A percentile compares a stretch with the other conserved stretches of the same genome.
Conservation (phyloP, 176 grass and related monocot genomes). For the Musa troglodytarum region DNA sequence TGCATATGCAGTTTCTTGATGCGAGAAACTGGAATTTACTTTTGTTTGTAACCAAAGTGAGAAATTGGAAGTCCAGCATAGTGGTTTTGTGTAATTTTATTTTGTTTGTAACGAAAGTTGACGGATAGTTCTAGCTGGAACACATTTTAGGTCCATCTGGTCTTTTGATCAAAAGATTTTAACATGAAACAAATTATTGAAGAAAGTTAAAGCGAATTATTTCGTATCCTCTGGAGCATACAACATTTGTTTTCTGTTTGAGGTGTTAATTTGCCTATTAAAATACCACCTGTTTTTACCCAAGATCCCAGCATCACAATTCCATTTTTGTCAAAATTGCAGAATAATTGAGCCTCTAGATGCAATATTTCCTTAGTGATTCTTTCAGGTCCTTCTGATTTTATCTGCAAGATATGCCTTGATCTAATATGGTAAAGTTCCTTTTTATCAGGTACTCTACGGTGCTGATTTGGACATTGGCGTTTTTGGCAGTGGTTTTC, state of each 20-base stretch:
- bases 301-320: not conserved
- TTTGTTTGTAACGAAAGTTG: too few relatives aligned
- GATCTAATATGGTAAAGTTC: slow-evolving; percentile 2
- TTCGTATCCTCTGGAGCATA: too few relatives aligned
- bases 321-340: not conserved
- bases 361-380: not conserved
- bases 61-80: too few relatives aligned
- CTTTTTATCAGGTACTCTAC: slow-evolving; percentile 53
- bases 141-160: too few relatives aligned
- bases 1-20: too few relatives aligned
- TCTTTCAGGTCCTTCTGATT: not conserved
- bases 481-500: slow-evolving; percentile 76
- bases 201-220: too few relatives aligned
- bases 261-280: not conserved
- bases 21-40: too few relatives aligned
- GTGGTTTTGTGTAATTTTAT: too few relatives aligned
- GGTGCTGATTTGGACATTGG: slow-evolving; percentile 81
- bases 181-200: too few relatives aligned
- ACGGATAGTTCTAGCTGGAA: too few relatives aligned
- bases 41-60: too few relatives aligned
- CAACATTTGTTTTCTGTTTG: not conserved
- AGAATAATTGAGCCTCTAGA: not conserved
- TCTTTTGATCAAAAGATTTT: too few relatives aligned
- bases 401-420: not conserved
- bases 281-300: not conserved